Evolutionary conservation across 2,329 filamentous ascomycete genomes (phyloP), one percentile per base, ranked within the genome.

Genomic region (Pseudogymnoascus destructans): DNA sequence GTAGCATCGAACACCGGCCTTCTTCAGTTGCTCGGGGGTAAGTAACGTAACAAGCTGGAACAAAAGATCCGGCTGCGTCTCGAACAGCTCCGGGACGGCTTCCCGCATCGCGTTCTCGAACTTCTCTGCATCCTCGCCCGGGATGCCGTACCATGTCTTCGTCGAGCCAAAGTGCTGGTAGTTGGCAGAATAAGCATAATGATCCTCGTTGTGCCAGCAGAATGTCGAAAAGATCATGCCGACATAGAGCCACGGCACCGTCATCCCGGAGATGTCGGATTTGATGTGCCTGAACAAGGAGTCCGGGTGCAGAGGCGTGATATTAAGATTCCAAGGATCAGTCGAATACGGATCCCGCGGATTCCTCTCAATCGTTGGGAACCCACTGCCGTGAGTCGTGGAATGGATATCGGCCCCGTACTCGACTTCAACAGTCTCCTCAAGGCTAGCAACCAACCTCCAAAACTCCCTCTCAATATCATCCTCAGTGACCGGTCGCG

Each of bases 191-290:
- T 97, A 98, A 1, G 93, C 86, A 69, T 95, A 96, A 68, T 98
- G 93, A 67, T 98, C 93, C 68, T 98, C 93, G 63, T 95, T 96
- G 70, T 98, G 93, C 93, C 93, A 98, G 72, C 93, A 98, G 68
- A 98, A 98, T 0, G 93, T 97, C 0, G 93, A 98, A 70, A 98
- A 98, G 36, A 95, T 95, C 93, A 98, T 98, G 61, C 93, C 93
- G 3, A 98, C 93, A 68, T 98, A 98, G 3, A 98, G 83, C 93
- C 93, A 98, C 0, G 93, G 93, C 6, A 98, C 92, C 0, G 93
- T 98, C 93, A 98, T 98, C 35, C 93, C 93, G 1, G 93, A 97
- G 57, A 98, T 95, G 68, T 98, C 93, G 0, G 92, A 89, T 70
- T 97, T 97, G 76, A 98, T 97, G 66, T 98, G 89, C 55, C 92